These are phyloP conservation scores for Globisporangium polare DNA, from an alignment of 352 stramenopile genomes.

Conservation along the genomic window DNA sequence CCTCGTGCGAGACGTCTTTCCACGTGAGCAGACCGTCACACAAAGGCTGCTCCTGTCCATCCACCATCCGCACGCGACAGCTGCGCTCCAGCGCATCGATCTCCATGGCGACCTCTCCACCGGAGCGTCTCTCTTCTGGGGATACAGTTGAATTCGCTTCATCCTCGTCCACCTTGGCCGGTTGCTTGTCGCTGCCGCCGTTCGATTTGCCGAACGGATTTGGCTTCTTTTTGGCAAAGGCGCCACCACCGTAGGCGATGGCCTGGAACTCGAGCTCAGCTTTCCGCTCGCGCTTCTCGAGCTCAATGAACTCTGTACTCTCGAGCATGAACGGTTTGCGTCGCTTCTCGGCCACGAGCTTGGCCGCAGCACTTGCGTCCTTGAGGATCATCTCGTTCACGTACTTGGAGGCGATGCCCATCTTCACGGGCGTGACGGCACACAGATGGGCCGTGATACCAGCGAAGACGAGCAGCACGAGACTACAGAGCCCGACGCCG, in stretches of 20 bases:
- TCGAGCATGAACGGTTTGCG: conserved; percentile 74
- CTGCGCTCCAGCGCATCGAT: conserved; percentile 63
- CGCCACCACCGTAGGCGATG: conserved; percentile 63
- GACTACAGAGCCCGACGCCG: conserved; percentile 83
- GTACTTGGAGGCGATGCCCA: conserved; percentile 87
- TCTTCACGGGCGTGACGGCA: conserved; percentile 79
- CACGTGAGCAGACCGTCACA: conserved; percentile 44
- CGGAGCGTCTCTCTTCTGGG: conserved; percentile 22
- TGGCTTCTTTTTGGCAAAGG: conserved; percentile 54
- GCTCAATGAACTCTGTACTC: conserved; percentile 71
- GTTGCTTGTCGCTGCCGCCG: not conserved
- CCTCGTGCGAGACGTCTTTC: conserved; percentile 29
- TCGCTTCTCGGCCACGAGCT: conserved; percentile 56
- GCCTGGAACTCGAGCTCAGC: conserved; percentile 82
- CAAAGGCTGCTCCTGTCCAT: conserved; percentile 34
- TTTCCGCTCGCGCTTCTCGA: conserved; percentile 65
- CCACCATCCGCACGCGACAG: conserved; percentile 31
- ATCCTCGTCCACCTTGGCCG: not conserved
- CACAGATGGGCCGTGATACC: conserved; percentile 76
- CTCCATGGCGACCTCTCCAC: conserved; percentile 58
- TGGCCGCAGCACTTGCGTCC: conserved; percentile 73
- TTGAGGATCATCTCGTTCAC: conserved; percentile 87
- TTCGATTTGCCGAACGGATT: conserved; percentile 11
- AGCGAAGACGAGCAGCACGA: conserved; percentile 75
- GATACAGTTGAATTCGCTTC: not conserved